Evolutionary conservation across 768 basidiomycete species (phyloP).

Genomic region (Scleroderma bovista): DNA sequence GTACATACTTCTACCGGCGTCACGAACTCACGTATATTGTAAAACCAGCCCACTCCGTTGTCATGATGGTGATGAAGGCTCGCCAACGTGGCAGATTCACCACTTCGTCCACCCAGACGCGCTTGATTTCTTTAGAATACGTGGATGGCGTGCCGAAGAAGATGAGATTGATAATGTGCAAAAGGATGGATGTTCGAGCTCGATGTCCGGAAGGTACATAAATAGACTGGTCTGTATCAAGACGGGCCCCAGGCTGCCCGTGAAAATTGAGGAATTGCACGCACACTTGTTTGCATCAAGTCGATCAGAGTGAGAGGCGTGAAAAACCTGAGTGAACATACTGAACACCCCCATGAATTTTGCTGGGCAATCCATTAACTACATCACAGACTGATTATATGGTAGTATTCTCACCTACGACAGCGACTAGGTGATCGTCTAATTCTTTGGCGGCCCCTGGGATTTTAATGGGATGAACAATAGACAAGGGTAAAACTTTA

Average conservation of each 20-base stretch:
- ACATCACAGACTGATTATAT: neutral
- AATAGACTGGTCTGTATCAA: slow-evolving; percentile 25
- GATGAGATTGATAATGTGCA: slow-evolving; percentile 32
- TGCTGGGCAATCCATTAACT: neutral
- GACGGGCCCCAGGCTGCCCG: slow-evolving; percentile 33
- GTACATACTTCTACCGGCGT: neutral
- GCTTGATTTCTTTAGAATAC: slow-evolving; percentile 36
- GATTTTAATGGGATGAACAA: neutral
- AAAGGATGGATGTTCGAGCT: slow-evolving; percentile 27
- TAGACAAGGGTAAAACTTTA: neutral
- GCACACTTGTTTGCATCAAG: slow-evolving; percentile 9
- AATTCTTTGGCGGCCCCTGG: neutral
- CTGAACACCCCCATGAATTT: slow-evolving; percentile 10
- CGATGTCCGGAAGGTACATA: slow-evolving; percentile 4
- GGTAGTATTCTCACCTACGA: neutral
- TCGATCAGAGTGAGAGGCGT: neutral
- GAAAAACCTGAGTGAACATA: neutral
- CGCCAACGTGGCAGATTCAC: slow-evolving; percentile 37
- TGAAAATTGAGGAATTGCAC: slow-evolving; percentile 31
- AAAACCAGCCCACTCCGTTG: slow-evolving; percentile 43
- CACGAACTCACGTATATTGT: slow-evolving; percentile 40
- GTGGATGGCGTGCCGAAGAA: slow-evolving; percentile 43
- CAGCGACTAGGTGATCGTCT: slow-evolving; percentile 3
- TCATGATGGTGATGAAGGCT: slow-evolving; percentile 35
- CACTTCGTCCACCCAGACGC: slow-evolving; percentile 40